Conservation (phyloP, 306 rosid genomes). For the Corylus americana region DNA sequence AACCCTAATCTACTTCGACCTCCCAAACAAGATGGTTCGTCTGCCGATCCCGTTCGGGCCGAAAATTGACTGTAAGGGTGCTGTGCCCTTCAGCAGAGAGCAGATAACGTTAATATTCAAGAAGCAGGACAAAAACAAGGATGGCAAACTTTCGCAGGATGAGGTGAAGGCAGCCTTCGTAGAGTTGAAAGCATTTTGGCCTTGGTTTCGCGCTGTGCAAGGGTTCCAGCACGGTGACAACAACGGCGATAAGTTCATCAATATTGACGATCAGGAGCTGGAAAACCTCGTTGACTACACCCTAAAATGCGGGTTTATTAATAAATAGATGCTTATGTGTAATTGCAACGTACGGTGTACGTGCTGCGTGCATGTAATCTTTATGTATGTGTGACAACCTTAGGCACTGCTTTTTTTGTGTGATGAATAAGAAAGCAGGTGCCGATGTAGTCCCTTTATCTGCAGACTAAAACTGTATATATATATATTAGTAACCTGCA, state of each 20-base stretch:
- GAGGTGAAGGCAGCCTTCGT: constrained; percentile 25
- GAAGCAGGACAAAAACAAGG: constrained; percentile 20
- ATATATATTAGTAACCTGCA: too few species aligned
- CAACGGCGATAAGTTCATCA: constrained; percentile 4
- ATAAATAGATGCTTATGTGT: too few species aligned
- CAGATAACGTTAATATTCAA: constrained; percentile 9
- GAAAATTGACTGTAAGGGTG: background rate
- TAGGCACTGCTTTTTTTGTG: too few species aligned
- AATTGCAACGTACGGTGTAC: too few species aligned
- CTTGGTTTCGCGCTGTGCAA: constrained; percentile 5
- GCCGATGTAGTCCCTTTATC: too few species aligned
- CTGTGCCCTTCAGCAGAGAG: background rate
- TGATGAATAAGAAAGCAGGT: too few species aligned
- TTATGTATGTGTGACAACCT: too few species aligned
- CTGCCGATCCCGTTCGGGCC: too few species aligned
- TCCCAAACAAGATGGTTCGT: too few species aligned
- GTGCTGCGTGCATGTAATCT: too few species aligned
- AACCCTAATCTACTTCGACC: too few species aligned
- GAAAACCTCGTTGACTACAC: constrained; percentile 14
- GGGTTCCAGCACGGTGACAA: constrained; percentile 23
- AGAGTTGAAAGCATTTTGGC: constrained; percentile 4
- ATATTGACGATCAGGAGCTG: constrained; percentile 8
- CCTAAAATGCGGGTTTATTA: background rate
- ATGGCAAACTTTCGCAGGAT: constrained; percentile 22
- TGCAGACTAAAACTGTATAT: too few species aligned